Evolutionary conservation across 2,329 filamentous ascomycete genomes (phyloP), one percentile per base, ranked within the genome.

Genomic region (Hortaea werneckii): DNA sequence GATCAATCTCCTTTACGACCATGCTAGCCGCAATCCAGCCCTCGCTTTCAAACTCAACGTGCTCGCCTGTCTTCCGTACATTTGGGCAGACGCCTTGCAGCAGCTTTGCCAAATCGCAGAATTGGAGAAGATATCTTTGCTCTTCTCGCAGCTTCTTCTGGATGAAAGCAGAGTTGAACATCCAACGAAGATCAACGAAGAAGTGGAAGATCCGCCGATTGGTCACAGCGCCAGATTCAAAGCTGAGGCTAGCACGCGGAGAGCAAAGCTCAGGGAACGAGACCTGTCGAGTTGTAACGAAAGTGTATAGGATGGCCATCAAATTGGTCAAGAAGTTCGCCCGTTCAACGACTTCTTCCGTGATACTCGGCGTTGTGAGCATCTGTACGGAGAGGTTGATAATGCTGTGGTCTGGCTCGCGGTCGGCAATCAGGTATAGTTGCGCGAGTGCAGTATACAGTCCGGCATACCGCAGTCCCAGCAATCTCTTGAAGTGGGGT

Each of bases 1-100:
- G 81, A 62, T 96, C 96, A 64, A 98, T 90, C 64, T 98, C 90
- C 42, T 90, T 79, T 42, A 92, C 95, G 47, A 98, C 85, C 42
- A 96, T 75, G 5, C 89, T 95, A 3, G 92, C 90, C 47, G 87
- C 94, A 44, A 98, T 96, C 92, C 92, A 98, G 13, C 87, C 85
- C 67, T 98, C 94, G 1, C 89, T 94, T 66, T 98, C 92, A 61
- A 96, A 98, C 65, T 98, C 94, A 29, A 98, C 86, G 63, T 98
- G 92, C 60, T 96, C 92, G 11, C 89, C 88, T 20, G 95, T 79
- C 2, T 90, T 92, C 50, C 94, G 79, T 40, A 89, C 75, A 58
- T 96, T 98, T 1, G 92, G 92, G 57, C 90, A 95, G 46, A 98
- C 95, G 28, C 92, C 90, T 68, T 98, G 94, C 54, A 95, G 89